Evolutionary conservation across 2,329 filamentous ascomycete species (phyloP).

Genomic region (Colletotrichum spinosum): DNA sequence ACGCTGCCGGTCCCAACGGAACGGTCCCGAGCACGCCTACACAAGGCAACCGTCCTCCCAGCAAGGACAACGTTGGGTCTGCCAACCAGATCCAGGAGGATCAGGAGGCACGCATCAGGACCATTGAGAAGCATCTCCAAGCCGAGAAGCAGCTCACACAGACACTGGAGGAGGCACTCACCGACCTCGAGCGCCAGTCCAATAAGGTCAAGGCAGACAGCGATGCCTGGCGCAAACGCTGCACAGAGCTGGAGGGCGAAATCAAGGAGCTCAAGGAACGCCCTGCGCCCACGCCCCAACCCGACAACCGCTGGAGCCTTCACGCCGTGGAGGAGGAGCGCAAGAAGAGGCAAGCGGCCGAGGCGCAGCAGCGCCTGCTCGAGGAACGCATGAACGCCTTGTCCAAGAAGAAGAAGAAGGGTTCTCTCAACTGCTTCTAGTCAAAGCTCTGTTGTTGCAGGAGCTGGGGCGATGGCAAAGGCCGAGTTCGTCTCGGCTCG

Average conservation of each 20-base stretch:
- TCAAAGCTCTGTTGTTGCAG: constrained; percentile 41
- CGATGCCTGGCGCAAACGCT: constrained; percentile 91
- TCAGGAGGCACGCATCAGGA: constrained; percentile 92
- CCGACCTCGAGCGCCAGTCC: constrained; percentile 90
- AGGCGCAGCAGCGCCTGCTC: constrained; percentile 87
- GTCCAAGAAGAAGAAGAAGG: constrained; percentile 93
- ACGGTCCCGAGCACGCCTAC: constrained; percentile 64
- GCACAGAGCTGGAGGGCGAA: constrained; percentile 78
- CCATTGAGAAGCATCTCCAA: constrained; percentile 95
- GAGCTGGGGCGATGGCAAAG: constrained; percentile 7
- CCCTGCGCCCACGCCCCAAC: constrained; percentile 56
- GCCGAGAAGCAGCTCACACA: constrained; percentile 97
- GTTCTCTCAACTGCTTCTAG: constrained; percentile 97
- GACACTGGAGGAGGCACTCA: constrained; percentile 94
- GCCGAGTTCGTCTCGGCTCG: constrained; percentile 39
- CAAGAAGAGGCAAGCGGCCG: constrained; percentile 89
- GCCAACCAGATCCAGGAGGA: constrained; percentile 89
- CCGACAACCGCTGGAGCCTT: constrained; percentile 75
- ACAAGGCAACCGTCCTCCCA: constrained; percentile 74
- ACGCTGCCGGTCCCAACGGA: constrained; percentile 51
- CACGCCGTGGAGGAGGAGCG: constrained; percentile 97
- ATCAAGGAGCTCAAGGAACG: constrained; percentile 72
- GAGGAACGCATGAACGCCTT: constrained; percentile 96
- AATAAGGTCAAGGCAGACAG: constrained; percentile 93
- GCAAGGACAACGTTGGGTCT: constrained; percentile 77